Evolutionary conservation across 176 grass and related monocot genomes (phyloP).

Genomic region (Miscanthus lutarioriparius): DNA sequence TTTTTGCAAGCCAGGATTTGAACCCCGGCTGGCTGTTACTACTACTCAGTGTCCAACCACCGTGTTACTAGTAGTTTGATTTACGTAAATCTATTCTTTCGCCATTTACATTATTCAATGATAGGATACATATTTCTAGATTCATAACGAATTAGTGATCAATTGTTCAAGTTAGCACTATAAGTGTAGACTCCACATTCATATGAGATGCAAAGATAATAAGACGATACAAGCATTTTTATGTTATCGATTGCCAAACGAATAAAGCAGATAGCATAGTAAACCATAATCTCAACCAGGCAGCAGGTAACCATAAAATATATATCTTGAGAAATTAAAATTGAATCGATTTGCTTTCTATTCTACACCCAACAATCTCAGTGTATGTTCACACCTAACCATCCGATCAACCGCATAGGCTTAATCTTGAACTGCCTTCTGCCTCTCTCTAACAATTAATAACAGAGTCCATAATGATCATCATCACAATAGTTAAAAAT

Average conservation of each 20-base stretch:
- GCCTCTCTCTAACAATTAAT: constrained; percentile 5
- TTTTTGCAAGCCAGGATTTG: not conserved
- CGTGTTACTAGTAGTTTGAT: not conserved
- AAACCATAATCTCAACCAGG: not conserved
- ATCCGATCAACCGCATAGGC: not conserved
- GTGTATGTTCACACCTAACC: not conserved
- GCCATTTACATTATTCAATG: not conserved
- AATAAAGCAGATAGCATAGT: not conserved
- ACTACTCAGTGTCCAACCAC: not conserved
- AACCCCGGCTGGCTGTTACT: not conserved
- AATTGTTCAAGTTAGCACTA: not conserved
- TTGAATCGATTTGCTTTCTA: not conserved
- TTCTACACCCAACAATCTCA: not conserved
- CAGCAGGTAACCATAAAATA: constrained; percentile 24
- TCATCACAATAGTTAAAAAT: not conserved
- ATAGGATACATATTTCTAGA: not conserved
- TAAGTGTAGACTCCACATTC: not conserved
- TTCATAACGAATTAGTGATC: not conserved
- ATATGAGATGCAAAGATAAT: not conserved
- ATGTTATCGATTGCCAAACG: not conserved
- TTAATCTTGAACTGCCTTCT: not conserved
- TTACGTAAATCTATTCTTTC: not conserved
- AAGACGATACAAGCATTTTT: not conserved
- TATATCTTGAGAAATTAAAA: not conserved
- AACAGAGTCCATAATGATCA: not conserved